A percentile compares a stretch with the other conserved stretches of the same genome.
Evolutionary conservation across 1,139 yeast species (phyloP).

Genomic region (Pneumocystis wakefieldiae): DNA sequence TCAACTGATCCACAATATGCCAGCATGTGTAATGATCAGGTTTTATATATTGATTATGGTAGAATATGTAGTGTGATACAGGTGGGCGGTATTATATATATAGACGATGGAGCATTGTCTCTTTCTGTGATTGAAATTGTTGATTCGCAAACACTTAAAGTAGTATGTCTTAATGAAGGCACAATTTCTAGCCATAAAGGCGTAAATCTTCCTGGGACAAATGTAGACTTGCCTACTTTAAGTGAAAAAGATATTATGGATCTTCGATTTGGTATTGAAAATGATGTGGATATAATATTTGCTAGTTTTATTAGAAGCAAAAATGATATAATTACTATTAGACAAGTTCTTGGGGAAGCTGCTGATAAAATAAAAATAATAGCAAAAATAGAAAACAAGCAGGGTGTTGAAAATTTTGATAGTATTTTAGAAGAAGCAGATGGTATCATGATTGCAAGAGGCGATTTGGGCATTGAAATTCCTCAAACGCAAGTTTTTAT

Average conservation of each 20-base stretch:
- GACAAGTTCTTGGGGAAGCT: slow-evolving; percentile 89
- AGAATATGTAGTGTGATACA: slow-evolving; percentile 89
- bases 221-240: slow-evolving; percentile 94
- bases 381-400: slow-evolving; percentile 96
- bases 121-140: slow-evolving; percentile 76
- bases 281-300: slow-evolving; percentile 93
- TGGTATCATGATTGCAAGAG: slow-evolving; percentile 99
- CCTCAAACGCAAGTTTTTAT: slow-evolving; percentile 98
- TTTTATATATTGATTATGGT: slow-evolving; percentile 85
- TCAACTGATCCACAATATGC: slow-evolving; percentile 77
- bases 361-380: slow-evolving; percentile 93
- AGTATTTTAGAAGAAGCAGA: slow-evolving; percentile 87
- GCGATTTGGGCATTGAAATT: slow-evolving; percentile 98
- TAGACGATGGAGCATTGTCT: slow-evolving; percentile 95
- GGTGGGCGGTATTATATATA: slow-evolving; percentile 74
- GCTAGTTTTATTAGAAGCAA: slow-evolving; percentile 97
- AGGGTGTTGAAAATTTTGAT: slow-evolving; percentile 98
- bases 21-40: slow-evolving; percentile 52
- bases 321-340: slow-evolving; percentile 73
- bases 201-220: slow-evolving; percentile 97
- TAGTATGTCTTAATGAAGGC: slow-evolving; percentile 83
- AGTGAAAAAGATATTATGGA: slow-evolving; percentile 92
- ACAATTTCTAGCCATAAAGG: slow-evolving; percentile 95
- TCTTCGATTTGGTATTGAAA: slow-evolving; percentile 85
- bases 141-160: slow-evolving; percentile 69